Conservation (phyloP, 768 basidiomycete species). For the Auriscalpium vulgare region DNA sequence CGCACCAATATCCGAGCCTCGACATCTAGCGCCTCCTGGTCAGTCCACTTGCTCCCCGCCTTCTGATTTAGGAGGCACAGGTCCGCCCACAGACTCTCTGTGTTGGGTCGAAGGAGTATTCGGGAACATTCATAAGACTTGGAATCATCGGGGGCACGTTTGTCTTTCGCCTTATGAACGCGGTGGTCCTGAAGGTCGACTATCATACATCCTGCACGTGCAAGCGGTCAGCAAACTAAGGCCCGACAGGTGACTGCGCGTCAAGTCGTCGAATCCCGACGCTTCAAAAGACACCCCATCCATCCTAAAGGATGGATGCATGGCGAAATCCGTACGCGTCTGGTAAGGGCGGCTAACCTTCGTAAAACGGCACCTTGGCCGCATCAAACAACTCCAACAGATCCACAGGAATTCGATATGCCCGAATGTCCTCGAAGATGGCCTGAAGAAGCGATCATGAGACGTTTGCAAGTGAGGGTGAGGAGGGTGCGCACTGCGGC, state of each 20-base stretch:
- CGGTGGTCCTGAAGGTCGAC: constrained; percentile 79
- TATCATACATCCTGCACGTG: constrained; percentile 66
- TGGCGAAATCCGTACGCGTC: background rate
- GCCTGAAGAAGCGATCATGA: constrained; percentile 37
- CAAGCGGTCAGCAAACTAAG: no score
- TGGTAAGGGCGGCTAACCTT: constrained; percentile 43
- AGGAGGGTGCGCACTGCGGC: constrained; percentile 41
- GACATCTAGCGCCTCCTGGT: constrained; percentile 61
- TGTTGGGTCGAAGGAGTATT: constrained; percentile 68
- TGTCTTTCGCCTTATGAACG: constrained; percentile 49
- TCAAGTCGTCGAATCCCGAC: no score
- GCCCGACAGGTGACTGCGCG: no score
- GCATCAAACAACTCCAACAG: constrained; percentile 75
- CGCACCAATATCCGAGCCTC: constrained; percentile 70
- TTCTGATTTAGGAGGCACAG: constrained; percentile 63
- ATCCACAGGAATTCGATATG: constrained; percentile 78
- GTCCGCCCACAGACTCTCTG: constrained; percentile 75
- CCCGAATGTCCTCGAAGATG: constrained; percentile 75
- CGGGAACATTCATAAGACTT: constrained; percentile 37
- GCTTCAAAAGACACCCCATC: no score
- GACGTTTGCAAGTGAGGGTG: background rate
- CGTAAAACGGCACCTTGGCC: constrained; percentile 71
- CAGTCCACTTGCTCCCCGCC: constrained; percentile 53
- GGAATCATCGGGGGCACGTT: constrained; percentile 34
- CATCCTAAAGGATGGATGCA: background rate